phyloP scores from a whole-genome alignment of 164 flowering plant genomes.

The Stephania japonica region DNA sequence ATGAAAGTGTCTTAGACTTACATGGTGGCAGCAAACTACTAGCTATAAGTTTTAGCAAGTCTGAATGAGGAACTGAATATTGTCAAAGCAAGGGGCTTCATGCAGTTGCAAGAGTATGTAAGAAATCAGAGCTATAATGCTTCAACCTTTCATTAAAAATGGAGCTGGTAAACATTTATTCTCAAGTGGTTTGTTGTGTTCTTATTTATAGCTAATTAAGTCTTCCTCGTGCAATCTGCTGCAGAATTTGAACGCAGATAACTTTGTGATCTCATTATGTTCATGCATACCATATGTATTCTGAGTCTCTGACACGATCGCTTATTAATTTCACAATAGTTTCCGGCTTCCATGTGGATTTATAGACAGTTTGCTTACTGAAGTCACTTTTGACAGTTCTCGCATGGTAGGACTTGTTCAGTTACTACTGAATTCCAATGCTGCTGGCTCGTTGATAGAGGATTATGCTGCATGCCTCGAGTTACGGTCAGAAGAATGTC shows the following conservation, averaged over 20 bases:
- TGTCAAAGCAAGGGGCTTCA: too few species aligned
- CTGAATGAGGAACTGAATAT: background rate
- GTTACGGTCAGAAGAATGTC: slow-evolving; percentile 67
- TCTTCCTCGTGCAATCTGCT: background rate
- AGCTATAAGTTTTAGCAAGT: background rate
- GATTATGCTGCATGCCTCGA: slow-evolving; percentile 99
- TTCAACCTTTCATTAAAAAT: too few species aligned
- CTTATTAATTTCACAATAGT: background rate
- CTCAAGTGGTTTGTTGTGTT: background rate
- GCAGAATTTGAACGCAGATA: background rate
- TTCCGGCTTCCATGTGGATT: background rate
- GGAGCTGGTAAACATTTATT: too few species aligned
- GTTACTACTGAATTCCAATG: slow-evolving; percentile 68
- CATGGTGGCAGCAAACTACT: background rate
- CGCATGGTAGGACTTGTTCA: slow-evolving; percentile 90
- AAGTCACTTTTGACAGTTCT: slow-evolving; percentile 42
- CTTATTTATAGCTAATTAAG: background rate
- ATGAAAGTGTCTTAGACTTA: background rate
- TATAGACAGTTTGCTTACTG: background rate
- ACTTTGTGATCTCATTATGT: background rate
- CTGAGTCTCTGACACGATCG: background rate
- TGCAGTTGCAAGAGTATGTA: too few species aligned
- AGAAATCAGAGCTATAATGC: too few species aligned
- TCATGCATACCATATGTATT: background rate
- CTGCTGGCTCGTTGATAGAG: slow-evolving; percentile 66